phyloP scores from a whole-genome alignment of 192 early-diverging fungal genomes.

The Backusella luteola region DNA sequence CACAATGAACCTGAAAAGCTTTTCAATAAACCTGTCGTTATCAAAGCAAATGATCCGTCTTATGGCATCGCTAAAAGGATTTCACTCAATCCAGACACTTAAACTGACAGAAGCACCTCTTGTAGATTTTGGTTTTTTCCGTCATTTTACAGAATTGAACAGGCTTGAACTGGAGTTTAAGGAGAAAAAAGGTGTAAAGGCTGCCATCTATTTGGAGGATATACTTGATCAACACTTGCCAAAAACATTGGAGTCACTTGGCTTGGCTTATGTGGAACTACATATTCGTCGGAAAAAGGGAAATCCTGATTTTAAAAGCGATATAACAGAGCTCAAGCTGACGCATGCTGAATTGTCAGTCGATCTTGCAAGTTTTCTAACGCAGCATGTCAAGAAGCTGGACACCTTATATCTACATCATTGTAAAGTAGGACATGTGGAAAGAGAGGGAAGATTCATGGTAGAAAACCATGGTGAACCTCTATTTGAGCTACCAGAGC shows the following conservation, averaged over 20 bases:
- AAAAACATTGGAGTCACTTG: not conserved
- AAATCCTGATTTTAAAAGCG: not conserved
- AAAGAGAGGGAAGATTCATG: not conserved
- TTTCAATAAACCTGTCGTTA: not conserved
- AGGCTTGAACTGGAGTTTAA: not conserved
- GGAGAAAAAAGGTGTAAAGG: not conserved
- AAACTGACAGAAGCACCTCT: not conserved
- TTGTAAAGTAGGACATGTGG: not conserved
- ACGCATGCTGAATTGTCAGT: not conserved
- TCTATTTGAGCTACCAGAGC: not conserved
- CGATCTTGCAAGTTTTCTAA: not conserved
- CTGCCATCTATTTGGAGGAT: not conserved
- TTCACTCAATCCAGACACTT: not conserved
- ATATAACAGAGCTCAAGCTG: not conserved
- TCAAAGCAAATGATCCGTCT: not conserved
- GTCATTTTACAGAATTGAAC: not conserved
- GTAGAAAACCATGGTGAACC: not conserved
- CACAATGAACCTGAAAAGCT: not conserved
- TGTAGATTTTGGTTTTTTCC: not conserved
- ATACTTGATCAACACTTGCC: not conserved
- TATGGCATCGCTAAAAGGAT: not conserved
- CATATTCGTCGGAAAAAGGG: not conserved
- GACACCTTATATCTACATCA: not conserved
- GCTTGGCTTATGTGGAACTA: not conserved
- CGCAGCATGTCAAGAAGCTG: not conserved